A percentile compares a stretch with the other conserved stretches of the same genome.
These are phyloP conservation scores for Neoarthrinium moseri DNA, from an alignment of 2,329 filamentous ascomycete species.

Conservation along the genomic window DNA sequence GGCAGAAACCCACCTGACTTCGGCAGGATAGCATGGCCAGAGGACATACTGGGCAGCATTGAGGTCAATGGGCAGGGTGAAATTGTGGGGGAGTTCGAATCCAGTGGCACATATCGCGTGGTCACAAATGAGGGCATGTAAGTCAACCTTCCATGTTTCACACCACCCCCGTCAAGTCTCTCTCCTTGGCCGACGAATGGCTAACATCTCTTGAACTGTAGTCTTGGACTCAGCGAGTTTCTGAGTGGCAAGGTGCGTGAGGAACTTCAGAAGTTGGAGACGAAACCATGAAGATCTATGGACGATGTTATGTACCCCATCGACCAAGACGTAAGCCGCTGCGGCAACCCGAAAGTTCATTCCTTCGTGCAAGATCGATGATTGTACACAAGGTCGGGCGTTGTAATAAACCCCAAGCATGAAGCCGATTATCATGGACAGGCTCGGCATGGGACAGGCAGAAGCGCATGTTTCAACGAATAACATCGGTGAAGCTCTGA, in stretches of 20 bases:
- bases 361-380: too few species aligned
- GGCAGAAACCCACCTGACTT: slow-evolving; percentile 63
- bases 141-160: slow-evolving; percentile 32
- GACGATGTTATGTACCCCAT: background rate
- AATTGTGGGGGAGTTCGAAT: slow-evolving; percentile 57
- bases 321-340: too few species aligned
- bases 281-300: slow-evolving; percentile 42
- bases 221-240: slow-evolving; percentile 54
- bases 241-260: slow-evolving; percentile 53
- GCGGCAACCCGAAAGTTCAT: too few species aligned
- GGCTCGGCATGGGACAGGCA: too few species aligned
- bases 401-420: too few species aligned
- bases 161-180: background rate
- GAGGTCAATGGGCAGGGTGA: slow-evolving; percentile 59
- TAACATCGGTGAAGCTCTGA: too few species aligned
- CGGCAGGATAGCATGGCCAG: slow-evolving; percentile 67
- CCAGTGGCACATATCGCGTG: slow-evolving; percentile 62
- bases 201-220: slow-evolving; percentile 20
- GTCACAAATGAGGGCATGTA: slow-evolving; percentile 67
- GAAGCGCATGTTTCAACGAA: too few species aligned
- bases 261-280: slow-evolving; percentile 46
- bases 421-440: too few species aligned
- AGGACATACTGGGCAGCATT: slow-evolving; percentile 68
- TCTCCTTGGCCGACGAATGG: background rate
- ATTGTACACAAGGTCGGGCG: too few species aligned